Evolutionary conservation across 2,329 filamentous ascomycete species (phyloP), one percentile per base, ranked within the genome.

Genomic region (Thermoascus crustaceus): DNA sequence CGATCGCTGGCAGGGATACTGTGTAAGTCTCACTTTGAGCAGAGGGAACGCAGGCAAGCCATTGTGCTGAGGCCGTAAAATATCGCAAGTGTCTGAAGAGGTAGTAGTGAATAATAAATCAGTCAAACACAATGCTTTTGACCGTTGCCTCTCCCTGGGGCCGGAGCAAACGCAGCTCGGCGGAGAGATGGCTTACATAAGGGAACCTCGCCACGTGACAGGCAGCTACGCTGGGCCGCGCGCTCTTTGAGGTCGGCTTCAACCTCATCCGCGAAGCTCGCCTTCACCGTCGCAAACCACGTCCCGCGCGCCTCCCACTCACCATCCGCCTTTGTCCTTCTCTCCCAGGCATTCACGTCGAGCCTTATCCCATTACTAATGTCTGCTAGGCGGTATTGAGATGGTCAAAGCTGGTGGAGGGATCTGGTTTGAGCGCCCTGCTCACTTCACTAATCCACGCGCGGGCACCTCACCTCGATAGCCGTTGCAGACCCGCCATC

Each of bases 371-470:
- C 29, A 14, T 8, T 38, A 39, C 32, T 29, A 30, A 22, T 25
- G 23, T 33, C 40, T 32, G 25, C 32, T 30, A 31, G 30, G 41
- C 38, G 39, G 27, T 48, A 46, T 40, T 61, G 58, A 61, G 47
- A 63, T 63, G 58, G 48, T 62, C 49, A 56, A 47, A 52, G 40
- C 42, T 53, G 49, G 50, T 50, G 53, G 49, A 41, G 44, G 52
- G 42, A 46, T 49, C 53, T 50, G 54, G 53, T 54, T 53, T 44
- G 58, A 62, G 57, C 56, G 57, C 48, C 52, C 46, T 48, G 60
- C 59, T 62, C 57, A 48, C 45, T 52, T 54, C 40, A 47, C 45
- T 45, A 35, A 42, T 43, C 44, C 47, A 52, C 54, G 49, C 54
- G 57, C 54, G 48, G 47, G 47, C 47, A 44, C 45, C 38, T 42